These are phyloP conservation scores for Seminavis robusta DNA, from an alignment of 108 stramenopile species.

Conservation along the genomic window DNA sequence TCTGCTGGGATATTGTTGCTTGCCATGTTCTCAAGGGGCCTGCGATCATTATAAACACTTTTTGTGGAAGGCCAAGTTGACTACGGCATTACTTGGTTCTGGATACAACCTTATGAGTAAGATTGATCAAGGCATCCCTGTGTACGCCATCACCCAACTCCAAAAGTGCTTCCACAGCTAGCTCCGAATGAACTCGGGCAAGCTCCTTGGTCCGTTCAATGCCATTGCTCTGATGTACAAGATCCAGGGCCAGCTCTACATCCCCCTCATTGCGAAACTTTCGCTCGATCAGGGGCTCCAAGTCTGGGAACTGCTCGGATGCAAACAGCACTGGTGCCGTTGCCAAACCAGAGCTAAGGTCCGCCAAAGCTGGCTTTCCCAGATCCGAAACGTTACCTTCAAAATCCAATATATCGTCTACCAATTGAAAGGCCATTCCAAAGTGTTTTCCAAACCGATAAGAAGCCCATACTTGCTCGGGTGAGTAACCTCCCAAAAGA, in stretches of 20 bases:
- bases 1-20: too few species aligned
- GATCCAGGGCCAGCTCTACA: constrained; percentile 73
- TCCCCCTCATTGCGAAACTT: constrained; percentile 90
- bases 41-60: too few species aligned
- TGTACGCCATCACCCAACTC: constrained; percentile 36
- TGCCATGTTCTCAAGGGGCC: too few species aligned
- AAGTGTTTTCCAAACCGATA: constrained; percentile 94
- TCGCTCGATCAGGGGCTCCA: constrained; percentile 76
- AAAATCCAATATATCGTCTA: constrained; percentile 98
- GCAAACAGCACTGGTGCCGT: constrained; percentile 97
- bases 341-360: constrained; percentile 90
- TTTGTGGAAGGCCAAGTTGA: too few species aligned
- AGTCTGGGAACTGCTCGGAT: constrained; percentile 70
- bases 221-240: constrained; percentile 63
- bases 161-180: constrained; percentile 81
- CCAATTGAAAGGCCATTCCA: constrained; percentile 98
- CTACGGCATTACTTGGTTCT: constrained; percentile 45
- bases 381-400: constrained; percentile 77
- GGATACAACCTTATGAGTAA: constrained; percentile 76
- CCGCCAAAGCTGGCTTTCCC: constrained; percentile 94
- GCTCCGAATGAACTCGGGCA: constrained; percentile 91
- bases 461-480: constrained; percentile 65
- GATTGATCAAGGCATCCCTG: constrained; percentile 73
- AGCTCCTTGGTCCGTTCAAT: constrained; percentile 86
- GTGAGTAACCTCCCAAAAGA: constrained; percentile 71